Conservation (phyloP, 2,329 filamentous ascomycete species). For the Trichoderma sp. region DNA sequence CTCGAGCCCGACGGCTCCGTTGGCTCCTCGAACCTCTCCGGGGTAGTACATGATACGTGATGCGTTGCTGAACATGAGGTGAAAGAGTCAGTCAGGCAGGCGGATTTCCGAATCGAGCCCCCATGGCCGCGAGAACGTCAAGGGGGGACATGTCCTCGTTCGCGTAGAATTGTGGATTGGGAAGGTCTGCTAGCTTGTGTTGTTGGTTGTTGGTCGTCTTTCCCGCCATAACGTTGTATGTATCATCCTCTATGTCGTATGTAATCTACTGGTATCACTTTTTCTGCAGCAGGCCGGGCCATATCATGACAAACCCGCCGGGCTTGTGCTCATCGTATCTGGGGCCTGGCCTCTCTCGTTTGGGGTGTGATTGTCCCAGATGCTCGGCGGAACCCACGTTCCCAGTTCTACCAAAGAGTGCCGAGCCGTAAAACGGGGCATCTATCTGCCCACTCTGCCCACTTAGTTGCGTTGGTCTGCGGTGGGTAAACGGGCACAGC, state of each 20-base stretch:
- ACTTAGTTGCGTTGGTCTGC: slow-evolving; percentile 5
- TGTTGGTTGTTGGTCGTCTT: slow-evolving; percentile 1
- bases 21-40: no score
- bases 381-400: background rate
- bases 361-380: background rate
- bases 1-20: background rate
- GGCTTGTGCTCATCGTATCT: background rate
- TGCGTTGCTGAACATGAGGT: background rate
- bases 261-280: background rate
- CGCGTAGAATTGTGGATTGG: slow-evolving; percentile 2
- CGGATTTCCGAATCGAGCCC: slow-evolving; percentile 7
- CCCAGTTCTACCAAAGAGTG: background rate
- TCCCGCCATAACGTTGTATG: no score
- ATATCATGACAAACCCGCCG: no score
- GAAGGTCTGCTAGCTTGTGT: background rate
- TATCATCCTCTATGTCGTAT: background rate
- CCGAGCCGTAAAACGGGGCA: slow-evolving; percentile 9
- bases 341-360: no score
- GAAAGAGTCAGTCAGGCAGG: background rate
- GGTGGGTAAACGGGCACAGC: background rate
- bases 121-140: slow-evolving; percentile 1
- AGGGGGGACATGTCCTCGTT: slow-evolving; percentile 2
- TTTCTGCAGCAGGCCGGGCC: no score
- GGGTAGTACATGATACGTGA: background rate
- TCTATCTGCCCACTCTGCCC: slow-evolving; percentile 8